phyloP scores from a whole-genome alignment of 1,284 basidiomycete species.

The Ceratobasidium sp. region DNA sequence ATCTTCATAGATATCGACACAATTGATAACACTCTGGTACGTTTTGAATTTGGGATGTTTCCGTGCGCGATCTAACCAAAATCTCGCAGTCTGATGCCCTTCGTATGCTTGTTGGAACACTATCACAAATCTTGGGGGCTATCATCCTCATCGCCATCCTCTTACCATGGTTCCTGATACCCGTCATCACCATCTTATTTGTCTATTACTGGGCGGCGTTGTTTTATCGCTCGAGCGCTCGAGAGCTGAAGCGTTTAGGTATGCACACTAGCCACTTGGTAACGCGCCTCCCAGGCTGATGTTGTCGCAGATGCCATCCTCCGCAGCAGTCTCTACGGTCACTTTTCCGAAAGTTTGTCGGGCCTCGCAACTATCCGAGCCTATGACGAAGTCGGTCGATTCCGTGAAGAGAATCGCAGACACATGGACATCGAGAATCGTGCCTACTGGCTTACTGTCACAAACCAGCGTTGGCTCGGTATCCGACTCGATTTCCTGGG shows the following conservation, averaged over 20 bases:
- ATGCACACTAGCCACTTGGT: neutral
- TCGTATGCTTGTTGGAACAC: conserved; percentile 78
- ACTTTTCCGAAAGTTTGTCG: conserved; percentile 89
- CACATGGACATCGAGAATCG: conserved; percentile 90
- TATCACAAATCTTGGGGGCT: conserved; percentile 76
- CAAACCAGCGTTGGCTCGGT: conserved; percentile 72
- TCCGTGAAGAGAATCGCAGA: conserved; percentile 79
- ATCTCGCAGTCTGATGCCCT: conserved; percentile 66
- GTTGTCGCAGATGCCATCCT: conserved; percentile 67
- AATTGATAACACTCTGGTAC: conserved; percentile 43
- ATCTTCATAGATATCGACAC: conserved; percentile 79
- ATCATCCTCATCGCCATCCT: conserved; percentile 76
- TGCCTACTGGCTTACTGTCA: conserved; percentile 87
- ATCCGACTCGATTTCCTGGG: conserved; percentile 90
- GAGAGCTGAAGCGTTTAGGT: conserved; percentile 79
- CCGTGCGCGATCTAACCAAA: conserved; percentile 18
- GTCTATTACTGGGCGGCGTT: conserved; percentile 72
- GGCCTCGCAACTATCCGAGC: conserved; percentile 90
- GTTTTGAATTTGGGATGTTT: neutral
- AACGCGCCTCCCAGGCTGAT: neutral
- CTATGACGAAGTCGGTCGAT: conserved; percentile 78
- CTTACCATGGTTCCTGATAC: conserved; percentile 51
- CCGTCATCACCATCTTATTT: conserved; percentile 39
- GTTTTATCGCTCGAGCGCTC: conserved; percentile 89
- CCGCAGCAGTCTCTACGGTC: conserved; percentile 80